Percentiles rank a stretch among this genome's conserved stretches.
phyloP scores from a whole-genome alignment of 345 rosid genomes.

The Populus simonii region DNA sequence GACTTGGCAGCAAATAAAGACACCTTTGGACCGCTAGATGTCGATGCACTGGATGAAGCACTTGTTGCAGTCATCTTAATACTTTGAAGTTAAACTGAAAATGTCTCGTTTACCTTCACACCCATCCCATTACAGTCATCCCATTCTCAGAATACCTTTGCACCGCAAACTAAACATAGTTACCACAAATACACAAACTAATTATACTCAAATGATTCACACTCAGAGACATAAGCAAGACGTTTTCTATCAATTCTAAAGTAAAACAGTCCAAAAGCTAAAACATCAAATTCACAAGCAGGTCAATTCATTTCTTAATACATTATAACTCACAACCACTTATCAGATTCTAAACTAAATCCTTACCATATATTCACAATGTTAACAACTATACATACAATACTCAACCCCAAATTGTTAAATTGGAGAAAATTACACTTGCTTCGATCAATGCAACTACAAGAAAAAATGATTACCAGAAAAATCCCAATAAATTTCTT shows the following conservation, averaged over 20 bases:
- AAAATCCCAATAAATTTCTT: not conserved
- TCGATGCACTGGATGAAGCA: not conserved
- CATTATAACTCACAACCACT: not conserved
- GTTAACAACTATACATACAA: not conserved
- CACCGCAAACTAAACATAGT: not conserved
- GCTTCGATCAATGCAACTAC: not conserved
- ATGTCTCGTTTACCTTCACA: constrained; percentile 29
- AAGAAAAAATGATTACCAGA: not conserved
- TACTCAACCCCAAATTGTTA: not conserved
- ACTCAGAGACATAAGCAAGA: not conserved
- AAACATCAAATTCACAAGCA: not conserved
- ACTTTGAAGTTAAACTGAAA: constrained; percentile 23
- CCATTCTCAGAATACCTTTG: not conserved
- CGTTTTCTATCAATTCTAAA: not conserved
- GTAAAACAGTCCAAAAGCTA: not conserved
- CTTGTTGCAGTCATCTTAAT: constrained; percentile 30
- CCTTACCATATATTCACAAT: not conserved
- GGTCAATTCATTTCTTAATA: not conserved
- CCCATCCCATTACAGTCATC: constrained; percentile 30
- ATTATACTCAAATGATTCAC: not conserved
- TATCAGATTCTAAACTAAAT: not conserved
- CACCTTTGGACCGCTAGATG: constrained; percentile 32
- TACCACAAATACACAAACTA: not conserved
- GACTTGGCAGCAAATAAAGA: constrained; percentile 74
- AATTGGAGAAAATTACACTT: not conserved